Evolutionary conservation across 768 basidiomycete genomes (phyloP).

Genomic region (Austroboletus eburneus): DNA sequence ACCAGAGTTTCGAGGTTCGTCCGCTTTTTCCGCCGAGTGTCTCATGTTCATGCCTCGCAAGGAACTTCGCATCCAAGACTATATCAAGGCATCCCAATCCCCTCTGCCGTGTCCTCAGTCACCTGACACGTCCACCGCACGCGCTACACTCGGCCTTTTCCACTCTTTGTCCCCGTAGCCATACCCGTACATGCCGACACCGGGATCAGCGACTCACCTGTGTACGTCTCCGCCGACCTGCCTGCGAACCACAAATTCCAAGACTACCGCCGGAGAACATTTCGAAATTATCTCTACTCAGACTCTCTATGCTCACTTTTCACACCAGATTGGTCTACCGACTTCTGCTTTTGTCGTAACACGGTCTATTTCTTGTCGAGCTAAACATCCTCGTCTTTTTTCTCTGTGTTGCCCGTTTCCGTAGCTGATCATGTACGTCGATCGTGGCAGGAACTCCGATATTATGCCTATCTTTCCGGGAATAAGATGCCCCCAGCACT

Average conservation of each 20-base stretch:
- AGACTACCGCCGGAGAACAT: conserved; percentile 17
- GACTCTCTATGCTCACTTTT: conserved; percentile 33
- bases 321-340: conserved; percentile 39
- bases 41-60: conserved; percentile 22
- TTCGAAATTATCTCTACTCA: conserved; percentile 40
- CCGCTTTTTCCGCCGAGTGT: no score
- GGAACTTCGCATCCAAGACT: conserved; percentile 57
- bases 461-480: conserved; percentile 38
- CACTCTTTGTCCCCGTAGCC: conserved; percentile 45
- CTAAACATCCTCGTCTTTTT: no score
- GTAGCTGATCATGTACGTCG: conserved; percentile 14
- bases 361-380: no score
- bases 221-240: conserved; percentile 13
- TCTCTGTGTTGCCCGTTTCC: no score
- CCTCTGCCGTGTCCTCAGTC: conserved; percentile 47
- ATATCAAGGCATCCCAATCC: conserved; percentile 43
- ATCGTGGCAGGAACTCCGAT: conserved; percentile 41
- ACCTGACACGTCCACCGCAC: conserved; percentile 42
- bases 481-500: conserved; percentile 23
- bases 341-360: no score
- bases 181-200: conserved; percentile 13
- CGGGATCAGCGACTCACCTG: conserved; percentile 1
- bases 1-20: conserved; percentile 29
- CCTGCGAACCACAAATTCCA: conserved; percentile 24
- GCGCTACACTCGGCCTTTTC: conserved; percentile 46